Conservation (phyloP, 176 grass and related monocot genomes). For the Echinochloa phyllopogon region DNA sequence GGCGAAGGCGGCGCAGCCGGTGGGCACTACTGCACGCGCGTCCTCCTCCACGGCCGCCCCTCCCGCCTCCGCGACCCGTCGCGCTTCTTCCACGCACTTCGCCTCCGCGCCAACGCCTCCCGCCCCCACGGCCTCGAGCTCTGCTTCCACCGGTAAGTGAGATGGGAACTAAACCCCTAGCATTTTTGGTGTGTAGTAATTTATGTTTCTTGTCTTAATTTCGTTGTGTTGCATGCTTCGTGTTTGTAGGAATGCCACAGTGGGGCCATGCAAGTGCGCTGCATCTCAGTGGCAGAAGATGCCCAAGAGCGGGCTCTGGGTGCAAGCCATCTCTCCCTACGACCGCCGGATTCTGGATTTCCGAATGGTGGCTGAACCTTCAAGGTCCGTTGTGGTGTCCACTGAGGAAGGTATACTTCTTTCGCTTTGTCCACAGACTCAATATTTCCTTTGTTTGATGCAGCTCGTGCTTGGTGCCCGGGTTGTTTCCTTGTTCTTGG, state of each 20-base stretch:
- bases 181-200: background rate
- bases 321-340: constrained; percentile 72
- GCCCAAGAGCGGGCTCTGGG: constrained; percentile 69
- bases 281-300: constrained; percentile 83
- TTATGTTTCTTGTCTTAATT: background rate
- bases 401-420: constrained; percentile 72
- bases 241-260: constrained; percentile 75
- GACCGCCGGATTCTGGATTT: constrained; percentile 74
- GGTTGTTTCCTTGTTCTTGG: background rate
- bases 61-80: constrained; percentile 74
- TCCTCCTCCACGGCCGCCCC: constrained; percentile 61
- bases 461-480: background rate
- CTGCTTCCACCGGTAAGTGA: constrained; percentile 83
- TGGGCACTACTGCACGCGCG: constrained; percentile 57
- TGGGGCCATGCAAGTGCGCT: constrained; percentile 69
- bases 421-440: no score
- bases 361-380: constrained; percentile 64
- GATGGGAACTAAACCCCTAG: constrained; percentile 27
- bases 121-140: constrained; percentile 69
- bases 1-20: constrained; percentile 23
- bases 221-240: background rate
- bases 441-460: background rate
- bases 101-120: constrained; percentile 52
- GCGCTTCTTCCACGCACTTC: constrained; percentile 71
- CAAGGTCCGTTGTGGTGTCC: constrained; percentile 60